These are phyloP conservation scores for Trichoderma sp. DNA, from an alignment of 2,329 filamentous ascomycete genomes.

Conservation along the genomic window DNA sequence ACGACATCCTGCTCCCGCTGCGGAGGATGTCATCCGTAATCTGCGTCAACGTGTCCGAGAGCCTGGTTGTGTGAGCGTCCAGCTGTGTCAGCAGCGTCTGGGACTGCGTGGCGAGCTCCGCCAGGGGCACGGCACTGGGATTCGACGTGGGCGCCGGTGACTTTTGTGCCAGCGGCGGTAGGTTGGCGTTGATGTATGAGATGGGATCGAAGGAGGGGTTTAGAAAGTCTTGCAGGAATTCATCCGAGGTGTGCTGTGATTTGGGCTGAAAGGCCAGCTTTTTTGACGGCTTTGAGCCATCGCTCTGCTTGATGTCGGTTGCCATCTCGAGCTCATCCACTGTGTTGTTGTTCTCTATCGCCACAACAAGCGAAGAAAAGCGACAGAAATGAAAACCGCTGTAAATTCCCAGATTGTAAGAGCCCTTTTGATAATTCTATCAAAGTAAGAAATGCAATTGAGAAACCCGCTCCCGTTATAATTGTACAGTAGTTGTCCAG, in stretches of 20 bases:
- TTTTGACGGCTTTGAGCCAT: conserved; percentile 44
- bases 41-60: conserved; percentile 80
- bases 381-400: background rate
- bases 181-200: conserved; percentile 77
- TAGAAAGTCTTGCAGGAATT: conserved; percentile 74
- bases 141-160: conserved; percentile 31
- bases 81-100: conserved; percentile 85
- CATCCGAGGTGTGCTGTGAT: conserved; percentile 68
- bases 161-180: conserved; percentile 66
- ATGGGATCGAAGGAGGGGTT: conserved; percentile 77
- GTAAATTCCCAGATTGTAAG: background rate
- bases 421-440: background rate
- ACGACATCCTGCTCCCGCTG: conserved; percentile 83
- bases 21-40: conserved; percentile 93
- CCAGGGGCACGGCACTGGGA: conserved; percentile 57
- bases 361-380: background rate
- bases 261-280: conserved; percentile 47
- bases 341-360: background rate
- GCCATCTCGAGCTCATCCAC: conserved; percentile 36
- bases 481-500: background rate
- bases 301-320: conserved; percentile 51
- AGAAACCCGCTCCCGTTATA: background rate
- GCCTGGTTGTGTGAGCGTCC: conserved; percentile 81
- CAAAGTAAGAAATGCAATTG: background rate
- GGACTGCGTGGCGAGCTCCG: conserved; percentile 78